Base-by-base conservation (phyloP, 1,284 basidiomycete genomes). In the Cryptococcus sp. region DNA sequence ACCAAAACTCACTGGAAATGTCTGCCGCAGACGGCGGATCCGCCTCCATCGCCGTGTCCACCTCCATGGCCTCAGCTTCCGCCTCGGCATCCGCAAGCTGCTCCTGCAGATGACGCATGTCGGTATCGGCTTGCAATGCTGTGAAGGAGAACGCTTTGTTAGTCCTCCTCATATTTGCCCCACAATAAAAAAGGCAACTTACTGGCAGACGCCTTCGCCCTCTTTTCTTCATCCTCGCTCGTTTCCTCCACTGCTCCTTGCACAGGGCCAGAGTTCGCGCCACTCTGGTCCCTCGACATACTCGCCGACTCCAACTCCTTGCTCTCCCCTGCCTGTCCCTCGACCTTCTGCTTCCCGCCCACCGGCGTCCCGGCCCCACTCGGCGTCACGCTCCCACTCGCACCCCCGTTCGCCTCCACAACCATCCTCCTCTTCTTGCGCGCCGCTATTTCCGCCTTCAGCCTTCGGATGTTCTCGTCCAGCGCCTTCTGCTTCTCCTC, bases 391-490 rank as follows among this genome's bases (percentile, higher is more conserved):
- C 43, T 44, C 24, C 20, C 33, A 33, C 28, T 33, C 28, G 5
- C 28, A 33, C 28, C 28, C 44, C 16, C 47, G 38, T 47, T 33
- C 44, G 28, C 44, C 46, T 8, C 18, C 21, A 15, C 15, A 1
- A n/a, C 13, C 24, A 46, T 18, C 37, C 45, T 53, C 28, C n/a
- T 28, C 3, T 57, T 53, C 52, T 54, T 61, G 49, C 56, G 55
- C 58, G 55, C 63, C 21, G 50, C 56, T 39, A 50, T 48, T 55
- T 55, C 63, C 21, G 61, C 62, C 24, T 56, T 64, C 61, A 73
- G 51, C 47, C 53, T 57, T 38, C 64, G 53, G 9, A 75, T 75
- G 38, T 60, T 60, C 48, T 64, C 67, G 64, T 59, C 53, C 38
- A 50, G 35, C 48, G 18, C 11, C 33, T 38, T 50, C 35, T 50